phyloP scores from a whole-genome alignment of 148 eudicot genomes.

The Agrostemma githago region DNA sequence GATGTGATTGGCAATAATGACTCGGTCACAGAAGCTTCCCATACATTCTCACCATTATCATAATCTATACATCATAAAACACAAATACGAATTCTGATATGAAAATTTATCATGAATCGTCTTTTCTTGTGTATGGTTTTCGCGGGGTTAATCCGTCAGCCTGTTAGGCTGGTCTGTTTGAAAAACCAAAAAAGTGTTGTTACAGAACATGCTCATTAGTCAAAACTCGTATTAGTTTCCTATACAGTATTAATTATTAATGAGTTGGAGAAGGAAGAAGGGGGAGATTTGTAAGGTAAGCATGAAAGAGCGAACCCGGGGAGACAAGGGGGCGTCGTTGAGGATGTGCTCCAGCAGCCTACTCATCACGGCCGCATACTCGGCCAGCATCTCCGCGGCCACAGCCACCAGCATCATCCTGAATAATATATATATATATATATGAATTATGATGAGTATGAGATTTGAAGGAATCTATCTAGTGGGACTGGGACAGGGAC shows the following conservation, averaged over 20 bases:
- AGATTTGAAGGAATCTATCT: background rate
- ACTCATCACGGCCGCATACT: conserved; percentile 50
- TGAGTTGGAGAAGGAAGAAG: conserved; percentile 26
- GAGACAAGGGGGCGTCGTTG: conserved; percentile 39
- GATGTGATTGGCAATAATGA: background rate
- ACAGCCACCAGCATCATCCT: conserved; percentile 58
- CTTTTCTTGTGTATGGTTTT: background rate
- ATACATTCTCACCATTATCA: background rate
- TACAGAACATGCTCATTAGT: background rate
- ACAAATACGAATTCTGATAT: background rate
- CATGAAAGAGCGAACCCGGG: conserved; percentile 47
- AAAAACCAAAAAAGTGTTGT: background rate
- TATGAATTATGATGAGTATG: no score
- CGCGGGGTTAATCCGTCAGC: background rate
- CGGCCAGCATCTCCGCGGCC: conserved; percentile 58
- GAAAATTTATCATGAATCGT: no score
- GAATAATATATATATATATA: no score
- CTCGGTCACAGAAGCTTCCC: background rate
- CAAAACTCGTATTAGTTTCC: background rate
- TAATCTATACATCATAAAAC: background rate
- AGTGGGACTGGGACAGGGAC: background rate
- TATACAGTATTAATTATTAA: background rate
- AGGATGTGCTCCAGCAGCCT: conserved; percentile 49
- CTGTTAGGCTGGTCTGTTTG: background rate
- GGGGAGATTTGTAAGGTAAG: conserved; percentile 44